A percentile compares a stretch with the other conserved stretches of the same genome.
Evolutionary conservation across 1,284 basidiomycete species (phyloP).

Genomic region (Golubevia sp.): DNA sequence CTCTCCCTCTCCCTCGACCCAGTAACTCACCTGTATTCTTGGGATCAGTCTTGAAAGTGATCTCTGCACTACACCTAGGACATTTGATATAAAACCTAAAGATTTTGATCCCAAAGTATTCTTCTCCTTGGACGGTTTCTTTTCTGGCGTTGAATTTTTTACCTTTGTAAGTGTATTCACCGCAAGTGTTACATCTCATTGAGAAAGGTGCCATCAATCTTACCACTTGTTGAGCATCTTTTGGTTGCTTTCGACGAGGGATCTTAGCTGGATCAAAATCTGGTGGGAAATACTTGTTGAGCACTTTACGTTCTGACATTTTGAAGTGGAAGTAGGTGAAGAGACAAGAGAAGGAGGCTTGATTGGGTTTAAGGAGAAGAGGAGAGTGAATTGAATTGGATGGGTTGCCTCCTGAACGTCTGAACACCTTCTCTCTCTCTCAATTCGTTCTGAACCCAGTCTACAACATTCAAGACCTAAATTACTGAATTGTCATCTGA

Average conservation of each 20-base stretch:
- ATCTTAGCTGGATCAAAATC: conserved; percentile 98
- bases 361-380: no score
- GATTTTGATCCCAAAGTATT: conserved; percentile 97
- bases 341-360: no score
- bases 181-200: conserved; percentile 83
- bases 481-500: no score
- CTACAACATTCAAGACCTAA: no score
- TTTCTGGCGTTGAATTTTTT: conserved; percentile 99
- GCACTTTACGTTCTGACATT: conserved; percentile 63
- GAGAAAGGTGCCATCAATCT: conserved; percentile 99
- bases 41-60: conserved; percentile 99
- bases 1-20: conserved; percentile 87
- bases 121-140: conserved; percentile 93
- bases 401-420: no score
- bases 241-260: conserved; percentile 81
- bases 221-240: conserved; percentile 92
- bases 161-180: conserved; percentile 91
- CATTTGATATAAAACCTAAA: conserved; percentile 64
- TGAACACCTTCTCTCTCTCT: no score
- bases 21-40: conserved; percentile 87
- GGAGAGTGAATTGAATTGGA: no score
- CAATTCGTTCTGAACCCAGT: no score
- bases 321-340: conserved; percentile 9
- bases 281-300: conserved; percentile 65
- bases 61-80: conserved; percentile 71